Percentiles rank a stretch among this genome's conserved stretches.
phyloP scores from a whole-genome alignment of 495 filamentous ascomycete genomes.

The Aspergillus leporis region DNA sequence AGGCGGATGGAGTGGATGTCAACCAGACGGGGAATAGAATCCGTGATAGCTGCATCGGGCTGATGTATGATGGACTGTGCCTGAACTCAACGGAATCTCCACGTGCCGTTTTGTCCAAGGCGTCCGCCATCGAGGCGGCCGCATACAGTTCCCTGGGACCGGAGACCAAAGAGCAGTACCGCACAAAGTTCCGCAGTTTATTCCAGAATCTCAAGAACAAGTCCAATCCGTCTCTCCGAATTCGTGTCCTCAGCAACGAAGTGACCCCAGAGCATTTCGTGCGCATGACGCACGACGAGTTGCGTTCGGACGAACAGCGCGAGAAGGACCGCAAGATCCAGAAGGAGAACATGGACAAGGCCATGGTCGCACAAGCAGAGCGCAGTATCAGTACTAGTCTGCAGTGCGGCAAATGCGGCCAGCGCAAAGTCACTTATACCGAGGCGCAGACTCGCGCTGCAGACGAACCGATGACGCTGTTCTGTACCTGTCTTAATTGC shows the following conservation, averaged over 20 bases:
- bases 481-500: slow-evolving; percentile 52
- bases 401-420: slow-evolving; percentile 83
- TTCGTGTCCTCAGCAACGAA: slow-evolving; percentile 70
- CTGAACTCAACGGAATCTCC: slow-evolving; percentile 44
- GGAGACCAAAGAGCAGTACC: slow-evolving; percentile 72
- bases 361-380: slow-evolving; percentile 86
- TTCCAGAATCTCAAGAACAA: slow-evolving; percentile 94
- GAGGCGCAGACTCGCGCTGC: slow-evolving; percentile 95
- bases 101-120: slow-evolving; percentile 63
- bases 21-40: slow-evolving; percentile 65
- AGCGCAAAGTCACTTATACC: slow-evolving; percentile 91
- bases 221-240: slow-evolving; percentile 73
- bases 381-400: slow-evolving; percentile 83
- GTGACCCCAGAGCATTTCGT: slow-evolving; percentile 74
- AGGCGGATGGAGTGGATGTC: slow-evolving; percentile 73
- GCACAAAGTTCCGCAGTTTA: slow-evolving; percentile 81
- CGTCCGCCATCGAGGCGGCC: slow-evolving; percentile 70
- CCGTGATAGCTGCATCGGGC: slow-evolving; percentile 80
- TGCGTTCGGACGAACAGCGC: slow-evolving; percentile 71
- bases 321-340: slow-evolving; percentile 67
- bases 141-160: slow-evolving; percentile 64
- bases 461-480: slow-evolving; percentile 62
- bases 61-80: slow-evolving; percentile 77
- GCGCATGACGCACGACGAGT: slow-evolving; percentile 70
- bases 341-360: slow-evolving; percentile 92